Evolutionary conservation across 306 rosid genomes (phyloP).

Genomic region (Malus domestica): DNA sequence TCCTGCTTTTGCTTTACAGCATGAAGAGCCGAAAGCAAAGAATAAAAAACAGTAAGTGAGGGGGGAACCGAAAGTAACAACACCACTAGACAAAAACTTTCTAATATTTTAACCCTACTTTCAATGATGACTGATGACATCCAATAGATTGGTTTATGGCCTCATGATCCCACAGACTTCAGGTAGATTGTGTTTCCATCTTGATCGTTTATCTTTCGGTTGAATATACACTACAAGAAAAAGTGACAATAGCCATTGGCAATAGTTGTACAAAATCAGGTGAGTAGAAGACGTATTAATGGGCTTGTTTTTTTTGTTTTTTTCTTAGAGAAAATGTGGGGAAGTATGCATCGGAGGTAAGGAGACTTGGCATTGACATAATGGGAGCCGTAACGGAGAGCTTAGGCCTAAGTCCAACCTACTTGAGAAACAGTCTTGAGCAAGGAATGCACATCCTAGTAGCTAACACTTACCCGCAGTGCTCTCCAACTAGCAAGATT

Average conservation of each 20-base stretch:
- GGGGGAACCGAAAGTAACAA: too few species aligned
- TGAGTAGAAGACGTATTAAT: too few species aligned
- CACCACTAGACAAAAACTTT: too few species aligned
- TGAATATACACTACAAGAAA: too few species aligned
- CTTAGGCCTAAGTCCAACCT: constrained; percentile 1
- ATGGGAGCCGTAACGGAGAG: constrained; percentile 11
- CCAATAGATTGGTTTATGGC: background rate
- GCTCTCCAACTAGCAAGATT: background rate
- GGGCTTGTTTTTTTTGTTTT: background rate
- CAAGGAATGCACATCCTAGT: constrained; percentile 5
- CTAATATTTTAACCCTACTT: too few species aligned
- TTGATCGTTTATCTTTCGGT: too few species aligned
- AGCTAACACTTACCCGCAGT: background rate
- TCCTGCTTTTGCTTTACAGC: too few species aligned
- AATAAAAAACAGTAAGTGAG: too few species aligned
- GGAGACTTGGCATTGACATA: background rate
- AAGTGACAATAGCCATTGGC: too few species aligned
- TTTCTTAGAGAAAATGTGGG: background rate
- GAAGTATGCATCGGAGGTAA: background rate
- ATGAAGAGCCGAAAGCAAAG: too few species aligned
- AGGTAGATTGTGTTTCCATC: background rate
- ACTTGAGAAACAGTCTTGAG: constrained; percentile 1
- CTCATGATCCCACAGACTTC: background rate
- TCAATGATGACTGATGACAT: too few species aligned
- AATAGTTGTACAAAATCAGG: too few species aligned